Evolutionary conservation across 108 stramenopile genomes (phyloP), one percentile per base, ranked within the genome.

Genomic region (Asterionellopsis glacialis): DNA sequence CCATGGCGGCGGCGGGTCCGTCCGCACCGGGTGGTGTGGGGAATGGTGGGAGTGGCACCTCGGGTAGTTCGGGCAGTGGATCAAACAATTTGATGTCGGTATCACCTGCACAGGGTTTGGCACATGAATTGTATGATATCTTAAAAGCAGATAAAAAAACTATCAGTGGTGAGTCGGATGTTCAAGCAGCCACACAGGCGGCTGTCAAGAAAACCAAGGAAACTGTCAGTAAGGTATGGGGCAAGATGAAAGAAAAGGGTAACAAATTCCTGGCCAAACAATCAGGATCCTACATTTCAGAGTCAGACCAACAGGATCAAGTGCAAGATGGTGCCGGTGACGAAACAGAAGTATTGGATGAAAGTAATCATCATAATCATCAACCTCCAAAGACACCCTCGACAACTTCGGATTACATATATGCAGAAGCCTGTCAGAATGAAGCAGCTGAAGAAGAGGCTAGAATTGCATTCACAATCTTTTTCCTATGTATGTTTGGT

Each of bases 401-500:
- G 10, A 40, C 69, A 47, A 44, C 63, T 6, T 64, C 71, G 6
- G 76, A 74, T 42, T 63, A 74, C 18, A 84, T 79, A 1, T 85
- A 79, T 57, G 48, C 78, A 9, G 85, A 87, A 68, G 79, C 79
- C 0, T 76, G 63, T 45, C 84, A 85, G 26, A 88, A 90, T 61
- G 81, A 88, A 73, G 63, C 65, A 0, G 76, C 69, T 0, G 92
- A 94, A 60, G 88, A 94, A 45, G 81, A 84, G 48, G 76, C 77
- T 1, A 69, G 87, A 9, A 76, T 86, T 45, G 84, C 92, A 0
- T 84, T 94, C 48, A 63, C 83, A 1, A 74, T 79, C 14, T 94
- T 94, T 64, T 94, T 90, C 59, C 27, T 94, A 18, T 73, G 70
- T 54, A 53, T 83, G 59, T 81, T 79, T 63, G 92, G 92, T 16